Evolutionary conservation across 257 asterid species (phyloP).

Genomic region (Jacaranda mimosifolia): DNA sequence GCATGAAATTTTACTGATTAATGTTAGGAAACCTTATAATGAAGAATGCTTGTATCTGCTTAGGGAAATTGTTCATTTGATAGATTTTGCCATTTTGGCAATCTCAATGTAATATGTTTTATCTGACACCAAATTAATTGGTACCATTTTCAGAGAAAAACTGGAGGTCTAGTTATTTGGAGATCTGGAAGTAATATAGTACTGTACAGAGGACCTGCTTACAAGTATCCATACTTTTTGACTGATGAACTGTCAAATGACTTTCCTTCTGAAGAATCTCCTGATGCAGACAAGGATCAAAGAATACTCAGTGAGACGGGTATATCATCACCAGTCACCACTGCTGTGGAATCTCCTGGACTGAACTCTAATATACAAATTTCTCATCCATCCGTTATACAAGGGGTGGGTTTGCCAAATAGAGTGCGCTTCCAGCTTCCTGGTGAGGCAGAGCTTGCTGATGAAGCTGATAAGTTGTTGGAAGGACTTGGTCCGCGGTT

Average conservation of each 20-base stretch:
- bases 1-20: not conserved
- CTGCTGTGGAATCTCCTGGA: conserved; percentile 40
- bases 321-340: conserved; percentile 42
- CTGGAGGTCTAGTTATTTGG: conserved; percentile 98
- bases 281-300: conserved; percentile 43
- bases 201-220: conserved; percentile 85
- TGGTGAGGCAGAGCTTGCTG: conserved; percentile 88
- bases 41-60: conserved; percentile 28
- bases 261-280: conserved; percentile 51
- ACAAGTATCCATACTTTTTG: conserved; percentile 90
- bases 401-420: conserved; percentile 89
- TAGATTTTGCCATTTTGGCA: conserved; percentile 4
- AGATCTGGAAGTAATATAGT: conserved; percentile 92
- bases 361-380: conserved; percentile 35
- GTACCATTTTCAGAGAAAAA: conserved; percentile 74
- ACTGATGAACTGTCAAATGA: conserved; percentile 41
- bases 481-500: conserved; percentile 98
- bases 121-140: conserved; percentile 31
- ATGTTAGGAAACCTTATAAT: not conserved
- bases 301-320: conserved; percentile 38
- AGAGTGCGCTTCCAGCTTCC: conserved; percentile 90
- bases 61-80: not conserved
- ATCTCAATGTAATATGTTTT: conserved; percentile 11
- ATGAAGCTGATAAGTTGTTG: conserved; percentile 74
- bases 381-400: conserved; percentile 59